Evolutionary conservation across 306 rosid species (phyloP).

Genomic region (Casuarina cunninghamiana): DNA sequence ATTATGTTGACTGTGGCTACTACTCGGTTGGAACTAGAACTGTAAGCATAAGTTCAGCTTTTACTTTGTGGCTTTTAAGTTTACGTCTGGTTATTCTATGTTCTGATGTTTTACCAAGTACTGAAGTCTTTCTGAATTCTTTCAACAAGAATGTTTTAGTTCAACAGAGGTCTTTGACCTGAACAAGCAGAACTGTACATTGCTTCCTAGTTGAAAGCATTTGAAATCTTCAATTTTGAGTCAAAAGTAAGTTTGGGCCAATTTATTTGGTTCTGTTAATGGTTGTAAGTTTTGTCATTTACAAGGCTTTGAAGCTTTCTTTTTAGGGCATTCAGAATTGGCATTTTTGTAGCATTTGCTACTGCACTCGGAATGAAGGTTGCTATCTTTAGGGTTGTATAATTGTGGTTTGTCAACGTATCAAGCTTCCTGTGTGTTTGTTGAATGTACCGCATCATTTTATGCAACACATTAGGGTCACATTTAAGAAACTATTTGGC

Average conservation of each 20-base stretch:
- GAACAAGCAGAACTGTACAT: background rate
- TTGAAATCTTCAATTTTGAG: background rate
- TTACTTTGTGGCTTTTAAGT: background rate
- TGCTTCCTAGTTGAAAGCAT: background rate
- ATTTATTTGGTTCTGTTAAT: background rate
- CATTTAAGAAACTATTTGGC: too few relatives aligned
- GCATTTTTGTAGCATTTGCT: background rate
- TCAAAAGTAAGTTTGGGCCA: background rate
- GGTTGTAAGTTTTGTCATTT: background rate
- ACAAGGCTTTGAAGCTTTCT: background rate
- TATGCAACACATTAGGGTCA: background rate
- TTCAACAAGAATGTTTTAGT: background rate
- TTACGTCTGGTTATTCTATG: background rate
- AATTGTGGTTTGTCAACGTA: background rate
- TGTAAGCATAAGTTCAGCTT: conserved; percentile 47
- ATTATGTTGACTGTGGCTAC: conserved; percentile 98
- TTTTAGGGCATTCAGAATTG: background rate
- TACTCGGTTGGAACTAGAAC: conserved; percentile 97
- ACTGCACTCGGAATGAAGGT: background rate
- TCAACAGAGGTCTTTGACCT: background rate
- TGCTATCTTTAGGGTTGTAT: background rate
- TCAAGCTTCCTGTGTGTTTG: background rate
- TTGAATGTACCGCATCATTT: background rate
- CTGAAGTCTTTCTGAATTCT: conserved; percentile 10
- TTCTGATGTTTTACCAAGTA: background rate